These are phyloP conservation scores for Penicillium macrosclerotiorum DNA, from an alignment of 495 filamentous ascomycete genomes.

Conservation along the genomic window DNA sequence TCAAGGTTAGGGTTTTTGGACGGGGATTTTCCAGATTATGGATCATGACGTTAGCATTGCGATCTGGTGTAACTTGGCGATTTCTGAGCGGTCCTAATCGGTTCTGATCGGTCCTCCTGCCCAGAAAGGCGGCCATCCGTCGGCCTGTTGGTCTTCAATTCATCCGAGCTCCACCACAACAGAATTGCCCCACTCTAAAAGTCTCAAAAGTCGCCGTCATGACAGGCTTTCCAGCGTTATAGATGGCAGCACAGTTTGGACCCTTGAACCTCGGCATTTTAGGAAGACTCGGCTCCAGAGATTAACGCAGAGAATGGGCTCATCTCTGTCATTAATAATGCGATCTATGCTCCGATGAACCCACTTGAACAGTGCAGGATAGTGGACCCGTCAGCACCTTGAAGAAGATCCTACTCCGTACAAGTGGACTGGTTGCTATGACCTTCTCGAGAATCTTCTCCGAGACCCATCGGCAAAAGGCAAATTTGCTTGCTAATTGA, in stretches of 20 bases:
- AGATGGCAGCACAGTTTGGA: background rate
- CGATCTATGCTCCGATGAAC: no score
- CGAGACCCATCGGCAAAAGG: conserved; percentile 14
- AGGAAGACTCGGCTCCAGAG: background rate
- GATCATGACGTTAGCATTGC: background rate
- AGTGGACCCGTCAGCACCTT: conserved; percentile 15
- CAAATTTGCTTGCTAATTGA: conserved; percentile 26
- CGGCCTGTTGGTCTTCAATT: conserved; percentile 18
- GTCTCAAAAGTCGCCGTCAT: conserved; percentile 4
- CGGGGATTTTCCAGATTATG: background rate
- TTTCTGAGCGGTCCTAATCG: background rate
- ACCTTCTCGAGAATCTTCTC: conserved; percentile 35
- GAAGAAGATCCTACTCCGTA: background rate
- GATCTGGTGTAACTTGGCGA: background rate
- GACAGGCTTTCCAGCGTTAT: background rate
- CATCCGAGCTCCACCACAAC: conserved; percentile 22
- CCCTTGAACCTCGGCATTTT: background rate
- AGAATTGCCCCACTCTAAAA: background rate
- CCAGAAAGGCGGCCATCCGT: conserved; percentile 26
- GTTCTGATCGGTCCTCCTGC: conserved; percentile 24
- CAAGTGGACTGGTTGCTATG: conserved; percentile 1
- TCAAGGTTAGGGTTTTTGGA: no score
- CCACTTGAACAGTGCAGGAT: conserved; percentile 2
- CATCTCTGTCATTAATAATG: no score
- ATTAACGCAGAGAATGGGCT: no score